Conservation (phyloP, 495 filamentous ascomycete genomes). For the Penicillium paxilli region DNA sequence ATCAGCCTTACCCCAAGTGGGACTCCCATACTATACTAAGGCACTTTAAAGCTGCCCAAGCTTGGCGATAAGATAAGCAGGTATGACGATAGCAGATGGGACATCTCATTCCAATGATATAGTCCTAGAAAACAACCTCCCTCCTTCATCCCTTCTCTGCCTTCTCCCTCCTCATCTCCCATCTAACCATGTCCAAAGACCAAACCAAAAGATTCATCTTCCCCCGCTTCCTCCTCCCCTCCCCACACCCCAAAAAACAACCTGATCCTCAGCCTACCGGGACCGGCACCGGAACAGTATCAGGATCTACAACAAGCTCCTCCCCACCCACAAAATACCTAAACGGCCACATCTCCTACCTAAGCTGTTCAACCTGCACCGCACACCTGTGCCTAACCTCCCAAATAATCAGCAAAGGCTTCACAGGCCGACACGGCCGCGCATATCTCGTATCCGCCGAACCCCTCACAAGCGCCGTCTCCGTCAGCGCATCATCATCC, state of each 20-base stretch:
- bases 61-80: slow-evolving; percentile 15
- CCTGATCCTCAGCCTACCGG: not conserved
- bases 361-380: slow-evolving; percentile 74
- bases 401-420: slow-evolving; percentile 88
- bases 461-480: slow-evolving; percentile 24
- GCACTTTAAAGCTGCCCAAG: not conserved
- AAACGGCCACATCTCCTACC: slow-evolving; percentile 52
- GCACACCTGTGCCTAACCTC: slow-evolving; percentile 71
- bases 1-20: not conserved
- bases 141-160: not conserved
- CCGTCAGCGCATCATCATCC: slow-evolving; percentile 32
- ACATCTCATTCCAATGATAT: too few relatives aligned
- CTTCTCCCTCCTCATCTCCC: too few relatives aligned
- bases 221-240: slow-evolving; percentile 55
- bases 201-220: slow-evolving; percentile 16
- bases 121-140: too few relatives aligned
- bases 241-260: slow-evolving; percentile 8
- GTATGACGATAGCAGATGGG: not conserved
- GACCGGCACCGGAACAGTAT: too few relatives aligned
- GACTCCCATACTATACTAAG: too few relatives aligned
- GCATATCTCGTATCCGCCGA: slow-evolving; percentile 76
- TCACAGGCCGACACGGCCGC: slow-evolving; percentile 90
- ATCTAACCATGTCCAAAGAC: slow-evolving; percentile 18
- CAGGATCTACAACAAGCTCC: slow-evolving; percentile 4
- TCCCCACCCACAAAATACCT: slow-evolving; percentile 38